phyloP scores from a whole-genome alignment of 208 protist genomes.

The Leishmania mexicana region DNA sequence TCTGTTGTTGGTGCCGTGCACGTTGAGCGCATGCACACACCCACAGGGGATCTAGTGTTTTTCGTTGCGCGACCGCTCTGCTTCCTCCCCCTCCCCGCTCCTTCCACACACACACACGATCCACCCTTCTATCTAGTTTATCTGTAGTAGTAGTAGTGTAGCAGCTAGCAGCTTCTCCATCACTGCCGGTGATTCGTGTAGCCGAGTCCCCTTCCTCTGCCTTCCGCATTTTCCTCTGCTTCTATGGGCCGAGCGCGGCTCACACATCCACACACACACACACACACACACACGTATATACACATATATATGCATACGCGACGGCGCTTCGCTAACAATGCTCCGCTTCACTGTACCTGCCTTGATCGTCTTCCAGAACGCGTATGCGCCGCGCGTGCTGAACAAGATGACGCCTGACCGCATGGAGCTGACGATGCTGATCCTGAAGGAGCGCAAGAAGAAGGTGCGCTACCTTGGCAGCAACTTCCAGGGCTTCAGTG shows the following conservation, averaged over 20 bases:
- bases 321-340: conserved; percentile 6
- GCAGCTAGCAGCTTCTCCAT: neutral
- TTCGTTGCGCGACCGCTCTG: neutral
- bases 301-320: neutral
- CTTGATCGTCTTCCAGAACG: conserved; percentile 41
- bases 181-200: neutral
- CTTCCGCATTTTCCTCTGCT: neutral
- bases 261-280: neutral
- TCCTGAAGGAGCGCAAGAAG: conserved; percentile 80
- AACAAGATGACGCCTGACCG: conserved; percentile 62
- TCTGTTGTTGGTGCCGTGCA: neutral
- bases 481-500: conserved; percentile 63
- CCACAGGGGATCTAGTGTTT: neutral
- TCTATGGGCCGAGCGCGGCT: neutral
- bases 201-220: neutral
- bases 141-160: conserved; percentile 1
- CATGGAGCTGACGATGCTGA: conserved; percentile 62
- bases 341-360: conserved; percentile 17
- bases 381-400: conserved; percentile 69
- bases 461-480: conserved; percentile 73
- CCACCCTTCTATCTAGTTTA: neutral
- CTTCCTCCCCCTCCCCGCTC: neutral
- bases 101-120: neutral
- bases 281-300: neutral
- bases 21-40: neutral